Base-by-base conservation (phyloP, 1,284 basidiomycete genomes). In the Boletus mariae region DNA sequence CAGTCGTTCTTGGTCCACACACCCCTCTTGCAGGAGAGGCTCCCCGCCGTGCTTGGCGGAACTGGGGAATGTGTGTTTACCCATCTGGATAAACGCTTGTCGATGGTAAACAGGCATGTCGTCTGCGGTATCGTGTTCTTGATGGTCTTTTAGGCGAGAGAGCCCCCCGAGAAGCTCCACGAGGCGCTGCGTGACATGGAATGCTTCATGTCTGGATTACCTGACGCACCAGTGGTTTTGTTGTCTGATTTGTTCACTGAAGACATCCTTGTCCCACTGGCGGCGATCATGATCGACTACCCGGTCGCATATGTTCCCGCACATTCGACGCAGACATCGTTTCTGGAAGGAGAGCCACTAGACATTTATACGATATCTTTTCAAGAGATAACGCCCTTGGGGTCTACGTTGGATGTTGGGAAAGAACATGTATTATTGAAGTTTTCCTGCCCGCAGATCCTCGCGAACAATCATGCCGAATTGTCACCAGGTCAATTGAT, bases 261-360 rank as follows among this genome's bases (percentile, higher is more conserved):
- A 48, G 56, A 61, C 29, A 45, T 52, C 35, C 61, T 74, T 13
- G 64, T 84, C 38, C 76, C 80, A 32, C 67, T 85, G 2, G 79
- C 81, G 9, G 82, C 75, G 4, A 57, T 80, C 29, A 62, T 84
- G 23, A 73, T 84, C 35, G 82, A 82, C 58, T 85, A 84, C 53
- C 77, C 79, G 9, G 72, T 83, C 7, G 80, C 79, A 15, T 83
- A 83, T 54, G 64, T 76, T 25, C 80, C 81, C n/a, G 52, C 58
- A 7, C 64, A 65, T 15, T 45, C 64, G 2, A 57, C 63, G 3
- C 64, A 68, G 37, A 70, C 64, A 1, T 57, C 66, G 7, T 80
- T 78, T 60, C 69, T 83, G 23, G 62, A 64, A 38, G 65, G 72
- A 25, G 71, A 76, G 2, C 60, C 71, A 1, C 67, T 84, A 41